phyloP scores from a whole-genome alignment of 2,329 filamentous ascomycete genomes.

The Cryphonectria carpinicola region DNA sequence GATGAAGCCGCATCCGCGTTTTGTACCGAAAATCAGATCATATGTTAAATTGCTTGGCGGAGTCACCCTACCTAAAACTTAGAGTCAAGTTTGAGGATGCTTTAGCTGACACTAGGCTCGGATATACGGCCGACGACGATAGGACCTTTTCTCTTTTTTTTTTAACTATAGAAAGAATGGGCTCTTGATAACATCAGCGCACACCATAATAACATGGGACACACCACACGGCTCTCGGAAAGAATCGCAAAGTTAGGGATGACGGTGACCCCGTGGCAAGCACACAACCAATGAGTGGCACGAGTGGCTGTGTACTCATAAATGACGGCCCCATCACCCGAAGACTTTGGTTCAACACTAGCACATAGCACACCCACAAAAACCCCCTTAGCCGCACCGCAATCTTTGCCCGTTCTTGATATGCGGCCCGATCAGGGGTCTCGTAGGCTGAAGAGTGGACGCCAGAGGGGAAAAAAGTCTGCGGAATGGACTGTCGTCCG shows the following conservation, averaged over 20 bases:
- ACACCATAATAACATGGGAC: not conserved
- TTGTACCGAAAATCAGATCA: not conserved
- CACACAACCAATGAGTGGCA: not conserved
- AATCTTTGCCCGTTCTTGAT: not conserved
- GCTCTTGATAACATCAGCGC: not conserved
- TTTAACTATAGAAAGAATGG: not conserved
- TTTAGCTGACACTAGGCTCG: not conserved
- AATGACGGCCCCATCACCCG: conserved; percentile 4
- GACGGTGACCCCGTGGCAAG: not conserved
- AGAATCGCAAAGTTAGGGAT: not conserved
- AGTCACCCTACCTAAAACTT: not conserved
- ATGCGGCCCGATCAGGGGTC: conserved; percentile 3
- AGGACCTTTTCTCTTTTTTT: not conserved
- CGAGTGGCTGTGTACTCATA: not conserved
- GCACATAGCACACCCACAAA: not conserved
- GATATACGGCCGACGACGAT: not conserved
- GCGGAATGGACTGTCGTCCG: not conserved
- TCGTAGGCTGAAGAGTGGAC: not conserved
- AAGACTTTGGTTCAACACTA: not conserved
- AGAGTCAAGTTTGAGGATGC: conserved; percentile 23
- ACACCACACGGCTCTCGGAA: not conserved
- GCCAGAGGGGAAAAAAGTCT: not conserved
- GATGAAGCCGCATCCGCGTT: not conserved
- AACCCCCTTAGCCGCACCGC: not conserved
- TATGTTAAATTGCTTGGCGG: not conserved